Conservation (phyloP, 2,329 filamentous ascomycete genomes). For the Colletotrichum melonis region DNA sequence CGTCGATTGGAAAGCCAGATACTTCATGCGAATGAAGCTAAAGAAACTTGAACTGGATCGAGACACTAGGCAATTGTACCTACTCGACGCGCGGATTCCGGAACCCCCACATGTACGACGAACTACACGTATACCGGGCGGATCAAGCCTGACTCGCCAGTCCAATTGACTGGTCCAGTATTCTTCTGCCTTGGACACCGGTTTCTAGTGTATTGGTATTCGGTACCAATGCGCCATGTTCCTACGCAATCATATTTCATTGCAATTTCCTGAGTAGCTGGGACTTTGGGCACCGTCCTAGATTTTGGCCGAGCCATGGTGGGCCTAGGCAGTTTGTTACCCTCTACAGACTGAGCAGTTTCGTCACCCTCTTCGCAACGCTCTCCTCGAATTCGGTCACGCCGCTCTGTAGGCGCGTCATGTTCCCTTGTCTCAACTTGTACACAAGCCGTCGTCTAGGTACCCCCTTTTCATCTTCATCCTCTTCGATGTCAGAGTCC, state of each 20-base stretch:
- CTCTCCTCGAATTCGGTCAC: conserved; percentile 74
- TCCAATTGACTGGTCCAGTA: not conserved
- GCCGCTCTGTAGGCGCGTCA: conserved; percentile 67
- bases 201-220: not conserved
- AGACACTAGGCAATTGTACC: not conserved
- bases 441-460: conserved; percentile 67
- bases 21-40: not conserved
- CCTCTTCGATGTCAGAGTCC: conserved; percentile 49
- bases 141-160: not conserved
- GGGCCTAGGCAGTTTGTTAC: not conserved
- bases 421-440: conserved; percentile 66
- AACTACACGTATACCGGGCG: not conserved
- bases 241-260: not conserved
- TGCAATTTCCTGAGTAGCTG: not conserved
- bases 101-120: not conserved
- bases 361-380: conserved; percentile 69
- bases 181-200: conserved; percentile 3
- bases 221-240: not conserved
- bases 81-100: conserved; percentile 14
- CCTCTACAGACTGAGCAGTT: conserved; percentile 45
- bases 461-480: conserved; percentile 55
- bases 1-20: not conserved
- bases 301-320: not conserved
- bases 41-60: not conserved
- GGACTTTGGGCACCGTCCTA: not conserved